Base-by-base conservation (phyloP, 2,329 filamentous ascomycete species). In the Didymella pomorum region DNA sequence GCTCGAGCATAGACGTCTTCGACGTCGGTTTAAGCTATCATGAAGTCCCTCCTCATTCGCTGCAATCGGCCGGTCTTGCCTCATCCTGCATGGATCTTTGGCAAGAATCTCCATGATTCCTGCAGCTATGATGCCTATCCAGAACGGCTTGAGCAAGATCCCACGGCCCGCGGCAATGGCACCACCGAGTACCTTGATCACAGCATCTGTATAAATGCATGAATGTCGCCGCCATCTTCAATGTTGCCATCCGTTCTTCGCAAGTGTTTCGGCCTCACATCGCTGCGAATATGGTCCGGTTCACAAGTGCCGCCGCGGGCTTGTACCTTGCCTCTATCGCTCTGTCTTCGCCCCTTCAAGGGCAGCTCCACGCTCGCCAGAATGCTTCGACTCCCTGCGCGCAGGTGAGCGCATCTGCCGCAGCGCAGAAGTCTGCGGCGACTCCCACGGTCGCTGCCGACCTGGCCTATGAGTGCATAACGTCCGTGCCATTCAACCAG, bases 381-480 rank as follows among this genome's bases (percentile, higher is more conserved):
- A 71, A 75, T 65, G 66, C 64, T 2, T 66, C 68, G 3, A 72
- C 60, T 52, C 70, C 74, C 21, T 77, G 74, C 63, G 74, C 73
- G 18, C 62, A 68, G 47, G 73, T 76, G 25, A 67, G 66, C 43
- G 66, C 71, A 8, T 64, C 71, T 2, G 66, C 69, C 14, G 72
- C 69, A 6, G 51, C 65, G 8, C 69, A 76, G 45, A 51, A 57
- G 26, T 49, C 56, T 8, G 68, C 69, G 26, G 66, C 71, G 3
- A 67, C 69, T 5, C 78, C 78, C 1, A 80, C 75, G 11, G 77
- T 82, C 4, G 72, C 79, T 25, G 80, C 80, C 7, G 58, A 76
- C 52, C 61, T 81, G 48, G 80, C 80, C 3, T 81, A 79, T 60
- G 77, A 82, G 4, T 82, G 80, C 61, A 73, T 82, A 14, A 79